phyloP scores from a whole-genome alignment of 2,329 filamentous ascomycete species.

The Allantophomopsis cytisporea region DNA sequence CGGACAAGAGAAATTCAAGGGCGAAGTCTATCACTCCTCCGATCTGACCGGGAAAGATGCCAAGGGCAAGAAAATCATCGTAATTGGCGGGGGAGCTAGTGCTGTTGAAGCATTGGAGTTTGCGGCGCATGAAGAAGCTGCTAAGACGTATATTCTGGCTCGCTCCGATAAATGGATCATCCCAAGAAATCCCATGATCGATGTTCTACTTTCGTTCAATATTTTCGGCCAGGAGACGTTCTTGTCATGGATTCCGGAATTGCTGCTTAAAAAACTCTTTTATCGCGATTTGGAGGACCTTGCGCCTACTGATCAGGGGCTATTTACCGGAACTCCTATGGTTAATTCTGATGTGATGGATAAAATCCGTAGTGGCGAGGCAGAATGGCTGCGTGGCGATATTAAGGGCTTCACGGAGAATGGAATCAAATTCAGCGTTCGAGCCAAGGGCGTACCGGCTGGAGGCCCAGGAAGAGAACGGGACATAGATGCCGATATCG shows the following conservation, averaged over 20 bases:
- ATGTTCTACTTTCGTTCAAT: slow-evolving; percentile 63
- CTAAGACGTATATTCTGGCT: slow-evolving; percentile 58
- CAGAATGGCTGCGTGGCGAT: slow-evolving; percentile 72
- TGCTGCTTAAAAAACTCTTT: slow-evolving; percentile 62
- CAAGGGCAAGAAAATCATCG: slow-evolving; percentile 59
- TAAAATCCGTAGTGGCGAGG: slow-evolving; percentile 56
- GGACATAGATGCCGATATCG: slow-evolving; percentile 58
- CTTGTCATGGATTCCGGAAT: slow-evolving; percentile 67
- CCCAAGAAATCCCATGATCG: slow-evolving; percentile 62
- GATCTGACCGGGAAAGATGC: slow-evolving; percentile 60
- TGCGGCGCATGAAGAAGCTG: slow-evolving; percentile 50
- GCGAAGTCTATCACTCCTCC: slow-evolving; percentile 62
- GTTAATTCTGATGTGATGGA: slow-evolving; percentile 73
- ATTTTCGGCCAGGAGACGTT: slow-evolving; percentile 66
- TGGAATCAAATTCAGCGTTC: slow-evolving; percentile 59
- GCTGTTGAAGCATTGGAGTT: slow-evolving; percentile 78
- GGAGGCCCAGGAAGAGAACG: slow-evolving; percentile 57
- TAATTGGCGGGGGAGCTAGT: slow-evolving; percentile 69
- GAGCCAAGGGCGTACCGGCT: slow-evolving; percentile 59
- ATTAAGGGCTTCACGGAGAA: slow-evolving; percentile 50
- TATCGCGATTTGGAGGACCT: slow-evolving; percentile 70
- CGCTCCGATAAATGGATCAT: slow-evolving; percentile 82
- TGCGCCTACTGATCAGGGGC: slow-evolving; percentile 52
- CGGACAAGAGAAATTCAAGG: slow-evolving; percentile 60
- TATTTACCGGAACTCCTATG: slow-evolving; percentile 82